phyloP scores from a whole-genome alignment of 2,329 filamentous ascomycete genomes.

The Ilyonectria robusta region DNA sequence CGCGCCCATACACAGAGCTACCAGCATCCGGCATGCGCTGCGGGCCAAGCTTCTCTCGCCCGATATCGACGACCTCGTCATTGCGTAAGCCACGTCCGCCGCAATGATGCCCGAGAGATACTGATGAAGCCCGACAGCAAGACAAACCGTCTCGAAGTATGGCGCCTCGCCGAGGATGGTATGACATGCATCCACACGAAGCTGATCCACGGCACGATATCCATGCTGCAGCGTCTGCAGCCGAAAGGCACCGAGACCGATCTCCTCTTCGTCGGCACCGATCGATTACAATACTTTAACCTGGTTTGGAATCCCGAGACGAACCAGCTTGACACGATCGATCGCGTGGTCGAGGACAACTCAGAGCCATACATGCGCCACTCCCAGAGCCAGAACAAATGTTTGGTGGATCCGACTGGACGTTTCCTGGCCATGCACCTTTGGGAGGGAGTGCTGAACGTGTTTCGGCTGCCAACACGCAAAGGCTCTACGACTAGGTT shows the following conservation, averaged over 20 bases:
- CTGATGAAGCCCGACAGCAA: constrained; percentile 69
- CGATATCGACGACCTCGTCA: constrained; percentile 84
- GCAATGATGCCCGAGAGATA: constrained; percentile 36
- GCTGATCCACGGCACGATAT: constrained; percentile 86
- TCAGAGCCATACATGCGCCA: constrained; percentile 78
- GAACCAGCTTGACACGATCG: constrained; percentile 65
- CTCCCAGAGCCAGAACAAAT: constrained; percentile 86
- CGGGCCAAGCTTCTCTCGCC: constrained; percentile 81
- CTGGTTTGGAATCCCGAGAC: constrained; percentile 81
- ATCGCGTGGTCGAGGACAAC: constrained; percentile 66
- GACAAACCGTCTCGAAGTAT: constrained; percentile 89
- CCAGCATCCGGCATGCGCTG: constrained; percentile 90
- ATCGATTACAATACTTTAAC: constrained; percentile 92
- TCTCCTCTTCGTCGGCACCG: constrained; percentile 92
- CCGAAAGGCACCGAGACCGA: constrained; percentile 83
- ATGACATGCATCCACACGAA: constrained; percentile 77
- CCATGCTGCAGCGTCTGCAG: constrained; percentile 85
- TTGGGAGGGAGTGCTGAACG: constrained; percentile 72
- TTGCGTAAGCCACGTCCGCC: constrained; percentile 76
- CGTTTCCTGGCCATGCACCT: constrained; percentile 70
- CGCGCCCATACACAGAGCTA: constrained; percentile 92
- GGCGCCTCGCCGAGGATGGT: constrained; percentile 75
- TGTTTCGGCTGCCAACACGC: constrained; percentile 64
- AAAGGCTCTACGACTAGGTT: constrained; percentile 62
- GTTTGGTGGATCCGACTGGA: constrained; percentile 85